These are phyloP conservation scores for Rhynchospora pubera DNA, from an alignment of 176 grass and related monocot species.

Conservation along the genomic window DNA sequence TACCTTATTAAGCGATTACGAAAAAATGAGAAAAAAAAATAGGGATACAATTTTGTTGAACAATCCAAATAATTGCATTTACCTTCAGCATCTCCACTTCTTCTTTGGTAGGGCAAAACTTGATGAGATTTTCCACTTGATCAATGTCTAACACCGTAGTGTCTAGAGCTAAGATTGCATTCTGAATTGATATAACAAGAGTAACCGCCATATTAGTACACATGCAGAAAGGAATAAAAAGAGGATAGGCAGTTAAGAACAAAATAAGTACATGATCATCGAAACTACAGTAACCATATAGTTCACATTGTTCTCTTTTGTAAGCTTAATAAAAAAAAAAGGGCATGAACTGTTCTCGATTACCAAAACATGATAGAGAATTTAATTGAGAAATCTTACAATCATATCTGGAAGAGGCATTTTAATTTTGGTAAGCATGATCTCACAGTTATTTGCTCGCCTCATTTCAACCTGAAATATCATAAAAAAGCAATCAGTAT, in stretches of 20 bases:
- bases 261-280: conserved; percentile 15
- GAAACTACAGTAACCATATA: not conserved
- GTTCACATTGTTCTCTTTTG: conserved; percentile 17
- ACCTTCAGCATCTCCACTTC: conserved; percentile 98
- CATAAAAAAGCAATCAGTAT: not conserved
- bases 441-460: conserved; percentile 97
- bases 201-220: conserved; percentile 6
- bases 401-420: conserved; percentile 99
- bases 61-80: conserved; percentile 12
- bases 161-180: conserved; percentile 80
- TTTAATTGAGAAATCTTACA: conserved; percentile 46
- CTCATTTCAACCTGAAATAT: conserved; percentile 90
- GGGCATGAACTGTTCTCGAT: not conserved
- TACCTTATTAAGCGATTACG: not conserved
- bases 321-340: not conserved
- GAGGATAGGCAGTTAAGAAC: not conserved
- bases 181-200: conserved; percentile 38
- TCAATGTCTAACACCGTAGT: conserved; percentile 85
- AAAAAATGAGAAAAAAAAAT: not conserved
- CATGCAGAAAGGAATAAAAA: conserved; percentile 12
- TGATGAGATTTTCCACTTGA: conserved; percentile 98
- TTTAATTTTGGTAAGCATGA: conserved; percentile 99
- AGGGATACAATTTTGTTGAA: not conserved
- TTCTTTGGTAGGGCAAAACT: conserved; percentile 97
- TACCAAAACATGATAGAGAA: conserved; percentile 1